Evolutionary conservation across 176 grass and related monocot genomes (phyloP).

Genomic region (Oryza coarctata): DNA sequence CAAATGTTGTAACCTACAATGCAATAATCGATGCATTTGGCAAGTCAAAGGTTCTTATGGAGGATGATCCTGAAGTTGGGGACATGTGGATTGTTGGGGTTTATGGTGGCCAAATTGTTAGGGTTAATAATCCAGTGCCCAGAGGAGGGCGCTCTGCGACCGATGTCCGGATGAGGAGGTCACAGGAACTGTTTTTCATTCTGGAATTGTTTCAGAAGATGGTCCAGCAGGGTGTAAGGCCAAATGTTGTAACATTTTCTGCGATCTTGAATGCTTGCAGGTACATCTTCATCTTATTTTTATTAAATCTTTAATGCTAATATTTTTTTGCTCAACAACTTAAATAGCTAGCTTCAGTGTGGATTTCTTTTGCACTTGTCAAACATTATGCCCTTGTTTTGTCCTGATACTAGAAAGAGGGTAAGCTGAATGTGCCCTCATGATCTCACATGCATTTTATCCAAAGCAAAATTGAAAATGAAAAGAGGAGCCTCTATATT

Average conservation of each 20-base stretch:
- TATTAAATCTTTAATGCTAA: slow-evolving; percentile 4
- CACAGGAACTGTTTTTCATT: slow-evolving; percentile 87
- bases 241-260: slow-evolving; percentile 98
- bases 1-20: slow-evolving; percentile 97
- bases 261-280: slow-evolving; percentile 99
- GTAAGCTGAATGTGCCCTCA: neutral
- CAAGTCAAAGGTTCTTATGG: slow-evolving; percentile 57
- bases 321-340: neutral
- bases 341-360: neutral
- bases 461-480: neutral
- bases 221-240: slow-evolving; percentile 91
- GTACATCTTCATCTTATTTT: slow-evolving; percentile 39
- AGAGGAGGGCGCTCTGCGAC: slow-evolving; percentile 41
- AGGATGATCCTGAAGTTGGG: slow-evolving; percentile 51
- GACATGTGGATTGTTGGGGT: slow-evolving; percentile 41
- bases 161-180: slow-evolving; percentile 59
- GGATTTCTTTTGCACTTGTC: neutral
- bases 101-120: slow-evolving; percentile 60
- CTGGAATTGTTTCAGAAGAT: slow-evolving; percentile 97
- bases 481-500: neutral
- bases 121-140: slow-evolving; percentile 39
- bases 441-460: slow-evolving; percentile 11
- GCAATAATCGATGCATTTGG: slow-evolving; percentile 97
- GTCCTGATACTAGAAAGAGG: neutral
- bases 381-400: slow-evolving; percentile 4